phyloP scores from a whole-genome alignment of 2,329 filamentous ascomycete species.

The Nothophoma quercina region DNA sequence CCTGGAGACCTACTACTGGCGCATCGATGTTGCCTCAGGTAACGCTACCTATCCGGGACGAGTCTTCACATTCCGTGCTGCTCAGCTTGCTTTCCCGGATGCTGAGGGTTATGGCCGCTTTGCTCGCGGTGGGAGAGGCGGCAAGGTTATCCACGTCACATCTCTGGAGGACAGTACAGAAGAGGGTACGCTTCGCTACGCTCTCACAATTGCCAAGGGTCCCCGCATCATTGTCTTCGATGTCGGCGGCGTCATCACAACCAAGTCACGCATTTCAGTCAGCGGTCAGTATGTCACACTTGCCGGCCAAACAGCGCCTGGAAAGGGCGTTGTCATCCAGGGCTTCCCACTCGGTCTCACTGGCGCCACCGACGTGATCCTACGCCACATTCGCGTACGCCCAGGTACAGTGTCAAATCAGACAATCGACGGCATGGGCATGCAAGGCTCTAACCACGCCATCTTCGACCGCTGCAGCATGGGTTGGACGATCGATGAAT shows the following conservation, averaged over 20 bases:
- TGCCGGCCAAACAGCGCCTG: slow-evolving; percentile 29
- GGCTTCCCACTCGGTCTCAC: slow-evolving; percentile 43
- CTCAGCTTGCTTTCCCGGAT: slow-evolving; percentile 49
- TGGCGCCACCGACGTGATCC: slow-evolving; percentile 39
- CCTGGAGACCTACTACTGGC: slow-evolving; percentile 42
- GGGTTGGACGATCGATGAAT: slow-evolving; percentile 48
- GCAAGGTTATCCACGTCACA: slow-evolving; percentile 50
- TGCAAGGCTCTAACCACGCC: slow-evolving; percentile 46
- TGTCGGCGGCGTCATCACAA: slow-evolving; percentile 28
- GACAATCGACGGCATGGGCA: slow-evolving; percentile 48
- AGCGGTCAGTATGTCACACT: slow-evolving; percentile 26
- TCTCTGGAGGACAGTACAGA: slow-evolving; percentile 44
- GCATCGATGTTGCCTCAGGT: slow-evolving; percentile 37
- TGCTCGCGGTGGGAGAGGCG: slow-evolving; percentile 48
- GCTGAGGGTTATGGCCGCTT: slow-evolving; percentile 49
- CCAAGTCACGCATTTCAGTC: slow-evolving; percentile 24
- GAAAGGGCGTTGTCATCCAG: slow-evolving; percentile 34
- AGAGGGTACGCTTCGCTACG: slow-evolving; percentile 47
- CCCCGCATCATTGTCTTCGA: slow-evolving; percentile 29
- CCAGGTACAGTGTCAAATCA: slow-evolving; percentile 41
- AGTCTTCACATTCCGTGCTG: slow-evolving; percentile 39
- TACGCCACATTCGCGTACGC: slow-evolving; percentile 34
- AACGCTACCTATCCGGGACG: slow-evolving; percentile 31
- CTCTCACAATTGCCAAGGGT: slow-evolving; percentile 36
- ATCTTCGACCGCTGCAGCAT: slow-evolving; percentile 49